Conservation (phyloP, 2,329 filamentous ascomycete genomes). For the Xylariaceae sp. region DNA sequence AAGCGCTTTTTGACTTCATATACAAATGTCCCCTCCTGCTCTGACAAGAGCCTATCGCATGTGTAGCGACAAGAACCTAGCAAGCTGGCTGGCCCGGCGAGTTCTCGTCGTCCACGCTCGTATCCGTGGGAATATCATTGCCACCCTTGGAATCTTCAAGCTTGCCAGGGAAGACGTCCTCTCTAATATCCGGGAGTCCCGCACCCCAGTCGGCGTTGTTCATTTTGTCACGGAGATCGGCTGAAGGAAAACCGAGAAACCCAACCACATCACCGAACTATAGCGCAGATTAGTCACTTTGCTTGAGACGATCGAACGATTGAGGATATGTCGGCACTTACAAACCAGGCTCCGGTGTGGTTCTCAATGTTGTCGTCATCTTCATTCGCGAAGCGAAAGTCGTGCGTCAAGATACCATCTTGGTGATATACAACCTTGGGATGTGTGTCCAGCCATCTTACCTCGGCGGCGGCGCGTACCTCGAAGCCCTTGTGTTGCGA, state of each 20-base stretch:
- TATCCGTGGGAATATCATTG: conserved; percentile 11
- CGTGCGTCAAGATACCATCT: conserved; percentile 28
- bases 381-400: conserved; percentile 28
- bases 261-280: conserved; percentile 11
- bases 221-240: conserved; percentile 11
- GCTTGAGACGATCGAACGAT: background rate
- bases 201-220: conserved; percentile 10
- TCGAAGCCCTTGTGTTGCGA: conserved; percentile 30
- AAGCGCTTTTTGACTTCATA: no score
- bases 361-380: conserved; percentile 31
- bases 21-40: no score
- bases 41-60: no score
- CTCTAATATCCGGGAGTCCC: conserved; percentile 10
- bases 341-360: conserved; percentile 26
- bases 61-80: background rate
- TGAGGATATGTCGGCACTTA: background rate
- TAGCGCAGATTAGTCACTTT: background rate
- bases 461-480: conserved; percentile 20
- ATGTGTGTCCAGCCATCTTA: conserved; percentile 29
- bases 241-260: conserved; percentile 9
- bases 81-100: conserved; percentile 16
- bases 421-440: conserved; percentile 32
- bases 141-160: conserved; percentile 10
- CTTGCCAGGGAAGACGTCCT: conserved; percentile 5
- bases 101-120: conserved; percentile 6